Conservation (phyloP, 345 rosid genomes). For the Trapa bicornis region DNA sequence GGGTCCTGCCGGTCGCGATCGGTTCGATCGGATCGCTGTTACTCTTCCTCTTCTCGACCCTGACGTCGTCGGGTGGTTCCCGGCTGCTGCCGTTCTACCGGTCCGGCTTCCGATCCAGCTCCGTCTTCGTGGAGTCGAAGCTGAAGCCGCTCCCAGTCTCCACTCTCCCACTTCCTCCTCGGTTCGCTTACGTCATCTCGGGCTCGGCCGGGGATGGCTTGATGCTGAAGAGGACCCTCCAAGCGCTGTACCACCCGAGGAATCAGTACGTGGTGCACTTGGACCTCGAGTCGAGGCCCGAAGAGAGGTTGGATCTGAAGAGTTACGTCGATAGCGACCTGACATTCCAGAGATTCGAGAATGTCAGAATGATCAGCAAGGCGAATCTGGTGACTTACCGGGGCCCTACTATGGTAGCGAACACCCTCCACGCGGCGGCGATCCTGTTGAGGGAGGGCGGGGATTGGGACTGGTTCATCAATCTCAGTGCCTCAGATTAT, state of each 20-base stretch:
- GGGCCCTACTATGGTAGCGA: slow-evolving; percentile 98
- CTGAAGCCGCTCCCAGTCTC: slow-evolving; percentile 40
- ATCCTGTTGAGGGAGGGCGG: slow-evolving; percentile 72
- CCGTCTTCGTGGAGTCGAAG: slow-evolving; percentile 63
- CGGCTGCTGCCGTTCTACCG: slow-evolving; percentile 48
- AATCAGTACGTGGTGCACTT: slow-evolving; percentile 74
- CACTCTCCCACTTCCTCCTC: slow-evolving; percentile 60
- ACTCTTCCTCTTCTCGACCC: slow-evolving; percentile 40
- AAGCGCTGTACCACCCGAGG: slow-evolving; percentile 79
- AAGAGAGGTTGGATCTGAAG: slow-evolving; percentile 71
- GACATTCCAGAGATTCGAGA: slow-evolving; percentile 34
- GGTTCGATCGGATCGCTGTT: slow-evolving; percentile 49
- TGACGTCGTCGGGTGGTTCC: slow-evolving; percentile 39
- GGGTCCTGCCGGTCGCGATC: slow-evolving; percentile 62
- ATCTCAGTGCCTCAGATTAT: slow-evolving; percentile 94
- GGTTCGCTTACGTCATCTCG: slow-evolving; percentile 77
- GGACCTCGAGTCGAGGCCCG: slow-evolving; percentile 49
- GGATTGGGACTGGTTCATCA: slow-evolving; percentile 97
- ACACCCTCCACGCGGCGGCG: slow-evolving; percentile 93
- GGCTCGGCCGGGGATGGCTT: slow-evolving; percentile 65
- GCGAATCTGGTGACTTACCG: slow-evolving; percentile 89
- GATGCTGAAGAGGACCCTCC: slow-evolving; percentile 57
- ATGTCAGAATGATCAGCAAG: slow-evolving; percentile 71
- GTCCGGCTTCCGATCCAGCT: slow-evolving; percentile 29
- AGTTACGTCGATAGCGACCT: slow-evolving; percentile 35